Conservation (phyloP, 2,329 filamentous ascomycete species). For the Penicillium sp. region DNA sequence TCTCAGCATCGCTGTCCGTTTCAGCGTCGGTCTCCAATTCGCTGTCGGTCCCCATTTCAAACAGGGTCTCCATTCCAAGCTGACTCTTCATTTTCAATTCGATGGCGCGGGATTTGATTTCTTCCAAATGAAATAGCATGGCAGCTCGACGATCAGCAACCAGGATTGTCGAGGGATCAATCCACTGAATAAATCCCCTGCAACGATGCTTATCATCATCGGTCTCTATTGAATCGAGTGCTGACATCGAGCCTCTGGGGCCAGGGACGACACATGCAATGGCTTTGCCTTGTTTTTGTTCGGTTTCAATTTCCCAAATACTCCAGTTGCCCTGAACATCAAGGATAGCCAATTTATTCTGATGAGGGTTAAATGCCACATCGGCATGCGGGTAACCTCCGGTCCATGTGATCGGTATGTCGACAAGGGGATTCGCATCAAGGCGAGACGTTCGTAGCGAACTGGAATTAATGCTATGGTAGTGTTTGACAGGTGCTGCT, state of each 20-base stretch:
- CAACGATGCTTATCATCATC: slow-evolving; percentile 37
- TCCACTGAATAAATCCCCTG: slow-evolving; percentile 46
- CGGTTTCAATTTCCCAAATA: slow-evolving; percentile 46
- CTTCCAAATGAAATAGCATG: slow-evolving; percentile 37
- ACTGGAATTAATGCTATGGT: slow-evolving; percentile 8
- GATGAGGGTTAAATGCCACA: slow-evolving; percentile 60
- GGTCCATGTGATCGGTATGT: slow-evolving; percentile 44
- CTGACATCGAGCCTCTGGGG: slow-evolving; percentile 33
- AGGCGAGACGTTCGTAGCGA: slow-evolving; percentile 42
- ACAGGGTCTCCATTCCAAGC: slow-evolving; percentile 27
- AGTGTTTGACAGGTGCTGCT: slow-evolving; percentile 24
- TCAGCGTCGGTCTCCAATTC: too few relatives aligned
- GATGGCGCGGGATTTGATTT: slow-evolving; percentile 29
- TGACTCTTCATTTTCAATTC: slow-evolving; percentile 37
- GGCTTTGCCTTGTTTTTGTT: slow-evolving; percentile 27
- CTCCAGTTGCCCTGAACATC: slow-evolving; percentile 57
- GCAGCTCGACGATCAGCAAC: slow-evolving; percentile 51
- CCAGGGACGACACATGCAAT: slow-evolving; percentile 30
- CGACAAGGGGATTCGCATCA: slow-evolving; percentile 48
- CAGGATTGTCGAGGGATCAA: slow-evolving; percentile 44
- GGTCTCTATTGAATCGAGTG: slow-evolving; percentile 11
- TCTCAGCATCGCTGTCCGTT: too few relatives aligned
- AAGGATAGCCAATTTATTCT: slow-evolving; percentile 57
- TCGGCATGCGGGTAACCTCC: slow-evolving; percentile 53
- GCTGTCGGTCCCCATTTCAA: too few relatives aligned